Base-by-base conservation (phyloP, 768 basidiomycete species). In the Collybiopsis luxurians region DNA sequence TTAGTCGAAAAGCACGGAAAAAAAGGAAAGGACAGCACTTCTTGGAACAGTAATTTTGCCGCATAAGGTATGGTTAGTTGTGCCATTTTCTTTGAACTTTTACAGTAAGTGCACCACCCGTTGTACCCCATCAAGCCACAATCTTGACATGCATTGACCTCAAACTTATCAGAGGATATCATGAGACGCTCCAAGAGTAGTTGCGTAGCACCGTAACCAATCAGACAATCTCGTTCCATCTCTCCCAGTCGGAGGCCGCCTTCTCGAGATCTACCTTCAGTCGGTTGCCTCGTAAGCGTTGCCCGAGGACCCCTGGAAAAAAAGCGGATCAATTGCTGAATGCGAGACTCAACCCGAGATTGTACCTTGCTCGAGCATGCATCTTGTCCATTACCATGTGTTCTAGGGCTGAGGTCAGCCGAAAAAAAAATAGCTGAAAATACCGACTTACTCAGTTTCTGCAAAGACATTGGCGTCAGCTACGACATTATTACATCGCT, bases 301-400 rank as follows among this genome's bases (percentile, higher is more conserved):
- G 97, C 97, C 68, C 95, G 89, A 45, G 97, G 97, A 15, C 97
- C 96, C 66, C 92, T 95, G 69, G 39, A 26, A 54, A 61, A 40
- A 30, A 57, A 53, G 30, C 60, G 13, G 51, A 62, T 55, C 57
- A 62, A 60, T 53, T 34, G 21, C 15, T 36, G 21, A 49, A 26
- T 38, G 17, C 55, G 48, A 52, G 31, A 39, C 24, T 26, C 36
- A 51, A 54, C 38, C 34, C 50, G 31, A 42, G 59, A 50, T 65
- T 79, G 64, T 70, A 88, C 92, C 93, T 89, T 50, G 97, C 95
- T 57, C 97, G 88, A 62, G 97, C 97, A 65, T 99, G 97, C 97
- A 99, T 99, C 79, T 99, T 99, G 80, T 99, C 97, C 88, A 98
- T 90, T 50, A 98, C 96, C 96, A 98, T 98, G 75, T 96, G 95